Evolutionary conservation across 2,329 filamentous ascomycete species (phyloP), one percentile per base, ranked within the genome.

Genomic region (Aspergillus intermedius): DNA sequence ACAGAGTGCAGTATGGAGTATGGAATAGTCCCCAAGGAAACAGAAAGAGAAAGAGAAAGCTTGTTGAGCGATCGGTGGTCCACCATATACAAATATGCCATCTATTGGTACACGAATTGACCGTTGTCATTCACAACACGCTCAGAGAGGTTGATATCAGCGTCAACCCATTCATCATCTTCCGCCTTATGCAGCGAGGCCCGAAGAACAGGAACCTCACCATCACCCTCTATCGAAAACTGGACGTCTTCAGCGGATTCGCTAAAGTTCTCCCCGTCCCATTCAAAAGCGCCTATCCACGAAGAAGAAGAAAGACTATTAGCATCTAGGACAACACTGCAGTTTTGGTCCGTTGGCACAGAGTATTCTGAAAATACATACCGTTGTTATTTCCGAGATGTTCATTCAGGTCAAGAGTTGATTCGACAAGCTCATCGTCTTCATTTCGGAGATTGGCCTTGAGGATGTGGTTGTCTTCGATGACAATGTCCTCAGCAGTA

Each of bases 61-160:
- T 22, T 22, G 21, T 22, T 22, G 21, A 22, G 5, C 4, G 21
- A 22, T 22, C 21, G 5, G 21, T 22, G 21, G 21, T 22, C 21
- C 21, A 22, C 21, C 21, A 22, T 22, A 22, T 22, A 22, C 5
- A 22, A 22, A 22, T 22, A 22, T 5, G 17, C 17, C 17, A 12
- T 37, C 6, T 48, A 25, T 6, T 43, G 30, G 30, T 40, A 48
- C 10, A 32, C 32, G 15, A 50, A 47, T 4, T 19, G 10, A 9
- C 48, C 48, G 23, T 50, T 17, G 8, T 25, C 13, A 19, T 50
- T 50, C 10, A 22, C 19, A 46, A 59, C 40, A 9, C 51, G 52
- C 49, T 59, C 57, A 4, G 47, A 21, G 19, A 59, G 46, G 34
- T 59, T 59, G 7, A 59, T 46, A 30, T 59, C 48, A 1, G 49